Evolutionary conservation across 192 early-diverging fungal genomes (phyloP), one percentile per base, ranked within the genome.

Genomic region (Coemansia brasiliensis): DNA sequence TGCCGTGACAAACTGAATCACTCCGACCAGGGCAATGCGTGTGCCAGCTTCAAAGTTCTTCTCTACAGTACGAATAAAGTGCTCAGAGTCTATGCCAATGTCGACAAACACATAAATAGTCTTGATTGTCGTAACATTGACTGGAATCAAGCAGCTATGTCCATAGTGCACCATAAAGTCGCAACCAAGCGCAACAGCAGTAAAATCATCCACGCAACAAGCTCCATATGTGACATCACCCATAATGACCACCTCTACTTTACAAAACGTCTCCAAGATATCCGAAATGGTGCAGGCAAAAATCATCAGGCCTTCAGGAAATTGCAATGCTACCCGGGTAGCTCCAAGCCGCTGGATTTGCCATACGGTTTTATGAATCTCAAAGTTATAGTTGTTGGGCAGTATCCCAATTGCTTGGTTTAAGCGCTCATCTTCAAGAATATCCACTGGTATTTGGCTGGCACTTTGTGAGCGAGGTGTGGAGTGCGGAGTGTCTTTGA

Each of bases 141-240:
- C 93, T 0, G 97, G 97, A 4, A 99, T 90, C 87, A 98, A 79
- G 69, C 97, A 99, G 59, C 89, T 92, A 67, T 99, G 97, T 0
- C 94, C 97, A 61, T 99, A 99, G 71, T 99, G 97, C 18, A 99
- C 85, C 83, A 99, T 83, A 67, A 96, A 97, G 73, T 99, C 95
- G 74, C 97, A 99, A 8, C 88, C 93, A 5, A 98, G 82, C 1
- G 88, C 91, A 26, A 82, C 82, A 0, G 97, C 95, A 1, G 95
- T 94, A 63, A 88, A 99, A 65, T 99, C 97, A 71, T 99, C 97
- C 11, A 99, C 84, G 69, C 97, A 99, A 67, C 97, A 99, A 5
- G 97, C 97, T 16, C 97, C 97, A 61, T 99, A 99, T 0, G 97
- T 99, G 0, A 99, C 97, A 68, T 99, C 97, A 25, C 94, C 96